Base-by-base conservation (phyloP, 495 filamentous ascomycete genomes). In the Aspergillus affinis region DNA sequence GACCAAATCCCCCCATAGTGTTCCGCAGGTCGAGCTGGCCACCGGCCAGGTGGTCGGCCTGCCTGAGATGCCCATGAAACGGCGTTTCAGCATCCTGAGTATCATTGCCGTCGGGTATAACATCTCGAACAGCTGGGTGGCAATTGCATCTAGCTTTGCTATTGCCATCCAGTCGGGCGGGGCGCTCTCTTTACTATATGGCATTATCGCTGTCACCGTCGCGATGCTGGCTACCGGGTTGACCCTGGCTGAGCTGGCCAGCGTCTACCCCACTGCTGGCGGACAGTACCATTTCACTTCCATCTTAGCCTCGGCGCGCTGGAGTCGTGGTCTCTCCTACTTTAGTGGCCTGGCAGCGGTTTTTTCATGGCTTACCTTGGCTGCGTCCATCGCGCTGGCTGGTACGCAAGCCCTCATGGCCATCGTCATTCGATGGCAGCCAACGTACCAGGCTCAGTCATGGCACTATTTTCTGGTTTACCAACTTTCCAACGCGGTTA, bases 181-280 rank as follows among this genome's bases (percentile, higher is more conserved):
- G 3, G 57, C 69, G 3, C 54, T 69, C n/a, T 69, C 72, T 7
- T 57, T 75, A 1, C 54, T 75, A 2, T 75, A 75, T 48, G 72
- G 72, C 48, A 60, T 68, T 45, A 65, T 75, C 19, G 54, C 65
- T 17, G 65, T 69, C 12, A 59, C 66, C 8, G 32, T 68, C 41
- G 62, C 70, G 32, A 69, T 69, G 60, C 55, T 66, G 50, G 73
- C 69, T 17, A 71, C 80, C 15, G 80, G 78, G 2, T 66, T 76
- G 5, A 78, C 75, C 17, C 67, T 82, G 27, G 79, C 76, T 20
- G 82, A 84, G 64, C 67, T 84, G 21, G 75, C 77, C 1, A 77
- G 78, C 10, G 78, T 77, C 51, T 83, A 79, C 68, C 79, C 80
- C 0, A 82, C 82, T 0, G 78, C 79, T 2, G 81, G 80, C 2